These are phyloP conservation scores for Fraxinus dipetala DNA, from an alignment of 305 asterid genomes.

Conservation along the genomic window DNA sequence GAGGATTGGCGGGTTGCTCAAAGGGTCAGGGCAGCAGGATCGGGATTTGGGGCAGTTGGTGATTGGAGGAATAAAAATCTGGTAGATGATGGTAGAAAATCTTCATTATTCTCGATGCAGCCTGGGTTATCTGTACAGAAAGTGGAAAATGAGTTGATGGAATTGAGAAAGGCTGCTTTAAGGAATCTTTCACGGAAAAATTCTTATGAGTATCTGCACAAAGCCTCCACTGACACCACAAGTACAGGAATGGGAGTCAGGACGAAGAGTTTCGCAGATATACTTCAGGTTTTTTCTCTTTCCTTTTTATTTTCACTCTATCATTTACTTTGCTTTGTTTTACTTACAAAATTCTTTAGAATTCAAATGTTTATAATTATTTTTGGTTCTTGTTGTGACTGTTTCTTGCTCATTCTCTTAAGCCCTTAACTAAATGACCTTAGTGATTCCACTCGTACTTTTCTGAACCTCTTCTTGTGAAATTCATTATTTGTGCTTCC, in stretches of 20 bases:
- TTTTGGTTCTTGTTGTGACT: background rate
- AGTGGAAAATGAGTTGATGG: slow-evolving; percentile 55
- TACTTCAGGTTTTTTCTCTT: slow-evolving; percentile 57
- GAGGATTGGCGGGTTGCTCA: slow-evolving; percentile 81
- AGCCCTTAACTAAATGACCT: background rate
- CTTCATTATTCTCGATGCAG: slow-evolving; percentile 48
- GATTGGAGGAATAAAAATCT: slow-evolving; percentile 33
- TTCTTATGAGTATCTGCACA: slow-evolving; percentile 50
- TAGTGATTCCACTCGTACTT: background rate
- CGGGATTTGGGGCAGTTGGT: slow-evolving; percentile 37
- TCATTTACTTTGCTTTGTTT: background rate
- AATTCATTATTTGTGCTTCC: background rate
- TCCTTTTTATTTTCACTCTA: background rate
- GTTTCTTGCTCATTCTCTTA: background rate
- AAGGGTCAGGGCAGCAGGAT: slow-evolving; percentile 56
- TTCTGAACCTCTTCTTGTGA: background rate
- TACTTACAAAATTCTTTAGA: background rate
- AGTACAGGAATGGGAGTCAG: slow-evolving; percentile 59
- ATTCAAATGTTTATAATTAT: background rate
- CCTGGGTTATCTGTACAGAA: slow-evolving; percentile 42
- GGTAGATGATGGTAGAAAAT: slow-evolving; percentile 39
- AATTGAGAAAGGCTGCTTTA: slow-evolving; percentile 62
- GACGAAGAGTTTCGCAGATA: slow-evolving; percentile 85
- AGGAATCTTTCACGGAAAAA: slow-evolving; percentile 55
- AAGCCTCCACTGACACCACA: slow-evolving; percentile 28